phyloP scores from a whole-genome alignment of 345 rosid genomes.

The Eucalyptus tenuipes region DNA sequence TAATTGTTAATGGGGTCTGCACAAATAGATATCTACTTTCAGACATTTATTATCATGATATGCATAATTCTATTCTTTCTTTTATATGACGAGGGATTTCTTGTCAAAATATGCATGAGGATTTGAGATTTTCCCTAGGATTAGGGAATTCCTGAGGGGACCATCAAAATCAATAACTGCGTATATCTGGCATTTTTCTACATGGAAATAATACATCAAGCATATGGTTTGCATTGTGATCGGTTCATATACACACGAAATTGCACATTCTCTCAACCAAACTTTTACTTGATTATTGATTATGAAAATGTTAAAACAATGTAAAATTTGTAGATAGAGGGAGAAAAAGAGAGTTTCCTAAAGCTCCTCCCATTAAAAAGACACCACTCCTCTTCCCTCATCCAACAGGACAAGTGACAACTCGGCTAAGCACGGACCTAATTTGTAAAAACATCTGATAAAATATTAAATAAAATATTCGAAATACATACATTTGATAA shows the following conservation, averaged over 20 bases:
- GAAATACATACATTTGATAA: background rate
- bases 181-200: background rate
- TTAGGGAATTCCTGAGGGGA: background rate
- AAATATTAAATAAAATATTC: no score
- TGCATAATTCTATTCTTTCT: background rate
- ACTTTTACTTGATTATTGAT: background rate
- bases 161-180: background rate
- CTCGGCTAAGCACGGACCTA: background rate
- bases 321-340: background rate
- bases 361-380: background rate
- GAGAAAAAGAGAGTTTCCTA: background rate
- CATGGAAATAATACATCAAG: background rate
- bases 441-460: background rate
- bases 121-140: background rate
- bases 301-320: background rate
- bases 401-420: background rate
- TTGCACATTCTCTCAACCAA: background rate
- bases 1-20: background rate
- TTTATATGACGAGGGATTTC: rapidly evolving
- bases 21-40: background rate
- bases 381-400: background rate
- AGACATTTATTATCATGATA: background rate
- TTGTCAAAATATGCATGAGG: background rate
- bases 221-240: background rate
- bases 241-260: background rate